Evolutionary conservation across 768 basidiomycete species (phyloP), one percentile per base, ranked within the genome.

Genomic region (Hypholoma sublateritium): DNA sequence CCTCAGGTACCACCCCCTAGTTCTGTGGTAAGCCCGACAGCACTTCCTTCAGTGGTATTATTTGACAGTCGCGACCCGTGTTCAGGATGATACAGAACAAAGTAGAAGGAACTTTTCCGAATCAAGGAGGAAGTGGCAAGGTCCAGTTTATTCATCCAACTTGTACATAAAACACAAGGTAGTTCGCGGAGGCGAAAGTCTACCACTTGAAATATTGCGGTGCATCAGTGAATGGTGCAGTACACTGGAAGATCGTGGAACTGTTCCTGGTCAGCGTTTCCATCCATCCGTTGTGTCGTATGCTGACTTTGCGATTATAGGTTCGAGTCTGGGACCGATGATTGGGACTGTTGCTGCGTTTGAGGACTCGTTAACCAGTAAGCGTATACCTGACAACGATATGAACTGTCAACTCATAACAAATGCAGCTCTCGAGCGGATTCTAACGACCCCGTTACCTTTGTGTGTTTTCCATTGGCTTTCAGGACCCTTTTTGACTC

Each of bases 391-490:
- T 32, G 28, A n/a, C 5, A 32, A 32, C 9, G 9, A 32, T 32
- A 6, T 32, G 28, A 32, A 32, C 28, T 32, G 2, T 32, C 28
- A 7, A 6, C 28, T 32, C 28, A 32, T 9, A 9, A 32, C 6
- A 7, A 9, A 32, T 32, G 4, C 57, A 85, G 83, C 77, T 5
- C 67, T 87, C 51, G 86, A 88, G 66, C 72, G 75, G 28, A 85
- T 85, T 48, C 61, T 89, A 55, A 86, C 85, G 0, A 88, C 84
- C 0, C 85, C 86, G 1, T 64, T 87, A 36, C 86, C 85, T 28
- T 85, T 86, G 85, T 87, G 62, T 65, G 85, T 76, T 24, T 28
- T 22, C 25, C 4, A n/a, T 21, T 17, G 32, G 28, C 24, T 35
- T 21, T 34, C 1, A 21, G 5, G 46, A 14, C 17, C 17, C 39